Base-by-base conservation (phyloP, 2,329 filamentous ascomycete species). In the Colletotrichum phormii region DNA sequence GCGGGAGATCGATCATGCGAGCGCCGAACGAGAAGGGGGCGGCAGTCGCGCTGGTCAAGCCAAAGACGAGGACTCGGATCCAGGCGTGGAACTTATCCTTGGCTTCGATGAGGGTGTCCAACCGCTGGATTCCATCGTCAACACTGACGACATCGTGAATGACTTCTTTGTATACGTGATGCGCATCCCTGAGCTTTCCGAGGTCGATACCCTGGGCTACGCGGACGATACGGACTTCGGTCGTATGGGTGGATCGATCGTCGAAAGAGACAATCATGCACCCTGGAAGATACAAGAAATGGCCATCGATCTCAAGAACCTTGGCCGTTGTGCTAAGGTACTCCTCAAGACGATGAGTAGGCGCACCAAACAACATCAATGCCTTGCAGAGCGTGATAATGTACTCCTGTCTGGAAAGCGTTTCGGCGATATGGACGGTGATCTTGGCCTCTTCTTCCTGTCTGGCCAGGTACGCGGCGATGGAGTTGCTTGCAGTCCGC, bases 211-310 rank as follows among this genome's bases (percentile, higher is more conserved):
- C 89, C 75, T 91, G 89, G 1, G 80, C 80, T 0, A 86, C 86
- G 13, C 90, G 86, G 5, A 93, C 90, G 33, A 93, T 89, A 75
- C 91, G 89, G 72, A 93, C 90, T 77, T 92, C 90, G 18, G 90
- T 91, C 0, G 91, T 93, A 75, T 92, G 91, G 0, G 90, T 91
- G 0, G 87, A 83, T 62, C 80, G 82, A 76, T 95, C 93, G 78
- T 94, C 95, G 78, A 98, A 98, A 0, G 94, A 96, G 76, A 97
- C 91, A 71, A 98, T 93, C 95, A 98, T 98, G 78, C 94, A 97
- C 5, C 94, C 94, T 0, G 95, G 95, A 49, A 98, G 89, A 77
- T 98, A 98, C 31, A 98, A 84, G 77, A 97, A 98, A 77, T 97
- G 94, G 8, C 93, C 93, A 75, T 97, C 93, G 35, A 97, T 95